Percentiles rank a stretch among this genome's conserved stretches.
Conservation (phyloP, 2,329 filamentous ascomycete species). For the Graphilbum sp. region DNA sequence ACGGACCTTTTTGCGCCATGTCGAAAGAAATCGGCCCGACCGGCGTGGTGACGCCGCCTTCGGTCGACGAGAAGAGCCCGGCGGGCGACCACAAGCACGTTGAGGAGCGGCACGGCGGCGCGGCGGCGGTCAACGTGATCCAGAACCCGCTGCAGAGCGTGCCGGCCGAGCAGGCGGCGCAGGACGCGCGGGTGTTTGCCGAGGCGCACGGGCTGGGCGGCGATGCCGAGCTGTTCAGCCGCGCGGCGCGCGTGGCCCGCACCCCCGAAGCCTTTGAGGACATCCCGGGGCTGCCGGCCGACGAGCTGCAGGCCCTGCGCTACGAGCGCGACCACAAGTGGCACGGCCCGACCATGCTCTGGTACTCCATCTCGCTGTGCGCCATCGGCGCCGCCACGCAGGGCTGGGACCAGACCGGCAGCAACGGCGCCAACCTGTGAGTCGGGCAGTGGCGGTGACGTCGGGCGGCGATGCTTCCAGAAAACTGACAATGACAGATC, state of each 20-base stretch:
- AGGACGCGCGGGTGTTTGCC: background rate
- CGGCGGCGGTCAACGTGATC: no score
- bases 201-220: slow-evolving; percentile 2
- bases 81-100: no score
- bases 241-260: slow-evolving; percentile 59
- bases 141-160: no score
- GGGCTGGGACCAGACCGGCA: slow-evolving; percentile 19
- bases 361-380: slow-evolving; percentile 15
- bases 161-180: no score
- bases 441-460: no score
- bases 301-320: slow-evolving; percentile 37
- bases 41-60: no score
- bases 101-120: no score
- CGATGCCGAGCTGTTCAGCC: slow-evolving; percentile 33
- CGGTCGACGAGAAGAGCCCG: no score
- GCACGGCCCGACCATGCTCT: slow-evolving; percentile 4
- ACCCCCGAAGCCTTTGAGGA: slow-evolving; percentile 39
- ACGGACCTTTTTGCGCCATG: no score
- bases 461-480: no score
- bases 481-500: no score
- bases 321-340: slow-evolving; percentile 26
- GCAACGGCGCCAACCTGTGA: slow-evolving; percentile 31
- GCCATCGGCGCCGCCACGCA: slow-evolving; percentile 23
- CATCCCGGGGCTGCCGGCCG: slow-evolving; percentile 19
- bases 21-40: no score